Percentiles rank a stretch among this genome's conserved stretches.
Evolutionary conservation across 1,284 basidiomycete genomes (phyloP).

Genomic region (Cerrena zonata): DNA sequence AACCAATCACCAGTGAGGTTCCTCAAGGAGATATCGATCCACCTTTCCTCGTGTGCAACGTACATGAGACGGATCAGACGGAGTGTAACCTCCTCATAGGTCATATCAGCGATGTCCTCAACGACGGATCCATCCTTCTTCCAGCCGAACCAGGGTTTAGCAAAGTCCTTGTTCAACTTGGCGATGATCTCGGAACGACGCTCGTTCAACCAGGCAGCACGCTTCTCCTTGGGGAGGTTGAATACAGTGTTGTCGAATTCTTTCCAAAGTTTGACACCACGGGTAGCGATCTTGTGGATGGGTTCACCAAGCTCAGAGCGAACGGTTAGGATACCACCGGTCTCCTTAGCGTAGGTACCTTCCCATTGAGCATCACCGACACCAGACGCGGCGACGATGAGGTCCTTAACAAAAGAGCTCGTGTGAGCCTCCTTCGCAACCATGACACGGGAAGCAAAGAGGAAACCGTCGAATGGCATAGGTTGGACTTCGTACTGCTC

Average conservation of each 20-base stretch:
- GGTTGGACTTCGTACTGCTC: conserved; percentile 78
- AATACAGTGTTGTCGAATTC: conserved; percentile 97
- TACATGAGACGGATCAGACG: conserved; percentile 93
- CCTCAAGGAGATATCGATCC: conserved; percentile 91
- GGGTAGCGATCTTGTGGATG: conserved; percentile 97
- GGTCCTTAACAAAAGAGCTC: conserved; percentile 87
- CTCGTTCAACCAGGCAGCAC: conserved; percentile 79
- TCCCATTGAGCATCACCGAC: conserved; percentile 91
- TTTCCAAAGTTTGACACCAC: conserved; percentile 95
- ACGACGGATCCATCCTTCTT: conserved; percentile 87
- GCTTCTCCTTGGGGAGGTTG: conserved; percentile 92
- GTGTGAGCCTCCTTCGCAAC: conserved; percentile 98
- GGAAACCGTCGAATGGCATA: conserved; percentile 99
- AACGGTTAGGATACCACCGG: conserved; percentile 93
- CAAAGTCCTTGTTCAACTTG: conserved; percentile 91
- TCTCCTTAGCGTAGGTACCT: conserved; percentile 89
- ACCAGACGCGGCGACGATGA: conserved; percentile 92
- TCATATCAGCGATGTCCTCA: conserved; percentile 91
- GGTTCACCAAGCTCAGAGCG: conserved; percentile 97
- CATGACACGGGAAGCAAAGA: conserved; percentile 96
- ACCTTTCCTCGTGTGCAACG: conserved; percentile 84
- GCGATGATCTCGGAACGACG: conserved; percentile 86
- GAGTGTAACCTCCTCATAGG: conserved; percentile 91
- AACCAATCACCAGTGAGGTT: conserved; percentile 97
- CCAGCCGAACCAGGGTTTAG: conserved; percentile 94